Percentiles rank a stretch among this genome's conserved stretches.
phyloP scores from a whole-genome alignment of 2,329 filamentous ascomycete genomes.

The Fusarium miscanthi region DNA sequence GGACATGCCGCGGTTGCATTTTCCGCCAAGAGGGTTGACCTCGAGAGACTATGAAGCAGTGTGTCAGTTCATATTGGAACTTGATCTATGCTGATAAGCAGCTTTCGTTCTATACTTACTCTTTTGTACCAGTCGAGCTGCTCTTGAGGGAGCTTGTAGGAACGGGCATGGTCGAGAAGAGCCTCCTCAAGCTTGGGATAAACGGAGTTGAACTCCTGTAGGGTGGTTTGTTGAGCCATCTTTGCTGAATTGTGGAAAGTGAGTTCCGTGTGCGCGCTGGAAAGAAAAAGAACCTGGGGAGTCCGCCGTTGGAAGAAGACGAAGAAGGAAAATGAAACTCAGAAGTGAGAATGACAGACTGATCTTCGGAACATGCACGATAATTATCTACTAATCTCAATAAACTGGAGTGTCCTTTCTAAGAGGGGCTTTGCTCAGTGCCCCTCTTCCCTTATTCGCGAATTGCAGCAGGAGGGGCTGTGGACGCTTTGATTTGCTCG shows the following conservation, averaged over 20 bases:
- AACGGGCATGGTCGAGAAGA: conserved; percentile 79
- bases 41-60: conserved; percentile 68
- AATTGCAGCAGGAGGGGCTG: conserved; percentile 9
- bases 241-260: conserved; percentile 36
- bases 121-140: conserved; percentile 88
- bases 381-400: conserved; percentile 28
- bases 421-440: conserved; percentile 13
- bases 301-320: conserved; percentile 21
- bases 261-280: background rate
- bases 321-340: conserved; percentile 6
- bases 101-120: conserved; percentile 59
- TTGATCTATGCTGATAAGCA: background rate
- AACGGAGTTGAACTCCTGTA: conserved; percentile 88
- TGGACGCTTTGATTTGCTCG: conserved; percentile 34
- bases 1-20: conserved; percentile 99
- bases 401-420: background rate
- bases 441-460: conserved; percentile 43
- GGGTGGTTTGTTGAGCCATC: conserved; percentile 78
- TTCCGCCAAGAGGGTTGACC: conserved; percentile 90
- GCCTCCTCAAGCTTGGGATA: conserved; percentile 89
- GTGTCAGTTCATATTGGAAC: background rate
- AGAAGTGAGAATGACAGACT: conserved; percentile 12
- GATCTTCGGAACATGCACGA: conserved; percentile 34
- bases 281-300: background rate
- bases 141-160: conserved; percentile 84